Evolutionary conservation across 371 early-diverging fungal species (phyloP), one percentile per base, ranked within the genome.

Genomic region (Batkoa obscura): DNA sequence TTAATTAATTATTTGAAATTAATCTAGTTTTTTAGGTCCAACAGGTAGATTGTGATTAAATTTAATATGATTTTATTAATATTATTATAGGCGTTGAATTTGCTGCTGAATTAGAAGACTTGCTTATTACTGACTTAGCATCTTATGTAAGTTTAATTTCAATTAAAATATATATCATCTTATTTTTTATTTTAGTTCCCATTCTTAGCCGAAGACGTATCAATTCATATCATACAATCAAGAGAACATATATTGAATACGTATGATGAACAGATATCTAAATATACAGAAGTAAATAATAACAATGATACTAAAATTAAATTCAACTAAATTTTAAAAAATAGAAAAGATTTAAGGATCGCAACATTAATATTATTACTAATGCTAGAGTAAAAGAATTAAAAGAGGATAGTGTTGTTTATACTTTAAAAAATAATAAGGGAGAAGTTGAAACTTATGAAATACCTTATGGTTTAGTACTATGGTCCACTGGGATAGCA

Each of bases 401-500:
- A 46, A 68, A 75, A 30, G 55, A 61, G 1, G 62, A 66, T 8
- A 51, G 66, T n/a, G 69, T 81, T 33, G 53, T 68, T 0, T 79
- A 71, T 64, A 70, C 67, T 43, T 56, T 68, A 9, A 74, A 72
- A 55, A 49, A 55, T 0, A 59, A 64, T 2, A 70, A 68, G 4
- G 73, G 73, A 0, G 58, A 65, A 23, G 38, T 59, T 34, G 42
- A 31, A 2, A 66, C 72, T 50, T 43, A 62, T 3, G 68, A 69
- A 43, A 60, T 80, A 0, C 78, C 83, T 15, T 81, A 73, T 59
- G 87, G 88, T 1, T 63, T 88, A 38, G 75, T 83, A 57, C 68
- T 91, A 39, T 91, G 92, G 92, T 76, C 86, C 3, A 88, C 92
- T 1, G 92, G 92, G 23, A 72, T 88, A 37, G 77, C 76, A 58